These are phyloP conservation scores for Neurospora discreta DNA, from an alignment of 495 filamentous ascomycete genomes.

Conservation along the genomic window DNA sequence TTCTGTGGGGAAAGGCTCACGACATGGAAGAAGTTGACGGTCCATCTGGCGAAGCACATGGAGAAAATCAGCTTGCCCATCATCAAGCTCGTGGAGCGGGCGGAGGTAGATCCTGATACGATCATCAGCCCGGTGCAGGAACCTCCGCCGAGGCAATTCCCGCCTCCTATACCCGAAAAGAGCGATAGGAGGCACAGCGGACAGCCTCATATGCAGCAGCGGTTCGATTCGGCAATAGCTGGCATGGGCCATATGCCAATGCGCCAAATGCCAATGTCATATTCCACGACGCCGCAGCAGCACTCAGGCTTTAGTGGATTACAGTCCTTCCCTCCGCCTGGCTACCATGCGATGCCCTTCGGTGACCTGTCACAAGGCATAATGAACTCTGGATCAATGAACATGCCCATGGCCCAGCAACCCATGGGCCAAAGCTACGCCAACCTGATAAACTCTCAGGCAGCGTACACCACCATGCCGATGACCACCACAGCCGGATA, in stretches of 20 bases:
- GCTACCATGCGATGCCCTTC: neutral
- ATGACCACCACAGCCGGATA: neutral
- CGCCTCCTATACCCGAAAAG: constrained; percentile 19
- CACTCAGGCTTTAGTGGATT: neutral
- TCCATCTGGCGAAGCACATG: constrained; percentile 95
- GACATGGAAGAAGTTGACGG: constrained; percentile 89
- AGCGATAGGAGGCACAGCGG: constrained; percentile 15
- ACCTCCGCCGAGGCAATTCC: constrained; percentile 31
- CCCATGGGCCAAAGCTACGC: neutral
- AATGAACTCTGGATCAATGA: constrained; percentile 6
- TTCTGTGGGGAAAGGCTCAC: constrained; percentile 79
- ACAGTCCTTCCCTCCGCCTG: neutral
- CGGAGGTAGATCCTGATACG: constrained; percentile 46
- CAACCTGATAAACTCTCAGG: constrained; percentile 1
- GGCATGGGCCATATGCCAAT: constrained; percentile 2
- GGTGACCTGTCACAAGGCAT: constrained; percentile 9
- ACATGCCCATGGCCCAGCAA: neutral
- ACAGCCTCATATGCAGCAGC: constrained; percentile 3
- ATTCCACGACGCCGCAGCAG: neutral
- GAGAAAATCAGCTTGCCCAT: constrained; percentile 85
- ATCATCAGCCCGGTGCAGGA: constrained; percentile 55
- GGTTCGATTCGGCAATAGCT: neutral
- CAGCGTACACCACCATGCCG: neutral
- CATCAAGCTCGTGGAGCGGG: constrained; percentile 55
- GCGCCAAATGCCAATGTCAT: constrained; percentile 11